A percentile compares a stretch with the other conserved stretches of the same genome.
Conservation (phyloP, 1,139 yeast genomes). For the Candida albicans region DNA sequence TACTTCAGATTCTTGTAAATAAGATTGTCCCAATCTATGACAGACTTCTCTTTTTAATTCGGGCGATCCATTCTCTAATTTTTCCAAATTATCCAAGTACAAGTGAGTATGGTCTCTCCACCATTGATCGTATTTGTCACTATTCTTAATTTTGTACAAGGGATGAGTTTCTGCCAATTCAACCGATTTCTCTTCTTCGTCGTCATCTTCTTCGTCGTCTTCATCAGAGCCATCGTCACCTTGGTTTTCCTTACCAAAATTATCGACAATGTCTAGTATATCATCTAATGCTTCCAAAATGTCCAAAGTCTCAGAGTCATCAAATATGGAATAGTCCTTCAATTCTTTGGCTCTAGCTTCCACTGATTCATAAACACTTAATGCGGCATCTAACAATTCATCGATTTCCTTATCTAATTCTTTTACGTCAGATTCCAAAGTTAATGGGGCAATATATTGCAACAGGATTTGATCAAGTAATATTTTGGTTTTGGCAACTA, state of each 20-base stretch:
- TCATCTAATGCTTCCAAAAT: slow-evolving; percentile 61
- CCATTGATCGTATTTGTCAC: slow-evolving; percentile 50
- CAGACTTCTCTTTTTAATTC: slow-evolving; percentile 32
- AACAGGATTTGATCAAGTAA: slow-evolving; percentile 58
- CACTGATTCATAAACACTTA: slow-evolving; percentile 46
- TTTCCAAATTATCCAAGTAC: slow-evolving; percentile 41
- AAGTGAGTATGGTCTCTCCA: slow-evolving; percentile 53
- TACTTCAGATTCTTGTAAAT: slow-evolving; percentile 61
- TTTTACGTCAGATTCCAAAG: slow-evolving; percentile 31
- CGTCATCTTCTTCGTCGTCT: slow-evolving; percentile 27
- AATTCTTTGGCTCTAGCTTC: slow-evolving; percentile 32
- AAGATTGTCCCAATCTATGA: slow-evolving; percentile 59
- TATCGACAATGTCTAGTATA: slow-evolving; percentile 61
- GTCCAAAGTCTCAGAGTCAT: slow-evolving; percentile 43
- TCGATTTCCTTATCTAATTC: slow-evolving; percentile 30
- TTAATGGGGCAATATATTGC: slow-evolving; percentile 53
- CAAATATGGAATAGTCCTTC: slow-evolving; percentile 29
- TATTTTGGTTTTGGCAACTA: slow-evolving; percentile 57
- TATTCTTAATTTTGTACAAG: slow-evolving; percentile 36
- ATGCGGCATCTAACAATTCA: slow-evolving; percentile 42
- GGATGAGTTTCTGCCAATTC: slow-evolving; percentile 55
- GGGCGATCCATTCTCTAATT: slow-evolving; percentile 15
- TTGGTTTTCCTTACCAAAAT: slow-evolving; percentile 50
- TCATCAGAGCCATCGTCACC: slow-evolving; percentile 28
- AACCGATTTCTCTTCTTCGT: slow-evolving; percentile 26